Base-by-base conservation (phyloP, 2,329 filamentous ascomycete genomes). In the Volutella citrinella region DNA sequence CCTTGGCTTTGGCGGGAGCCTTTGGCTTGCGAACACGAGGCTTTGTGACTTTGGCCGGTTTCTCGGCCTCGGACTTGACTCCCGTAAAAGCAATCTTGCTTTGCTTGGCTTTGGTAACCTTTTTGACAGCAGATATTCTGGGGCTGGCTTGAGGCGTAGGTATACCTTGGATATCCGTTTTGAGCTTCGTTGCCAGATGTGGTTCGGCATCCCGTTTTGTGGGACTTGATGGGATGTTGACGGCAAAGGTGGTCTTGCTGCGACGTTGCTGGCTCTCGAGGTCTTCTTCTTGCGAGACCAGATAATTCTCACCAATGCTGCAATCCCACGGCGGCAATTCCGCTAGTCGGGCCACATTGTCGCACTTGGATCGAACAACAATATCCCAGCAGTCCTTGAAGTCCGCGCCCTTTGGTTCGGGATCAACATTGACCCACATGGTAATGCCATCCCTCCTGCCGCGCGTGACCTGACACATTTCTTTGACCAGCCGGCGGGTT, bases 311-410 rank as follows among this genome's bases (percentile, higher is more conserved):
- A 14, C 74, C 74, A 36, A 75, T 70, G 43, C 71, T 67, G 45
- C 57, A 55, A 38, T 82, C 72, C 70, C 76, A 82, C 12, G 59
- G 74, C 5, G 78, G 77, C 17, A 84, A 60, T 15, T 77, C 77
- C 12, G 81, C 84, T 23, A 88, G 69, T 30, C 74, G 74, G 14
- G 93, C 93, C 23, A 98, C 84, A 45, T 89, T 82, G 57, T 98
- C 93, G 56, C 87, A 93, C 51, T 85, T 84, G 14, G 88, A 90
- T 46, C 80, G 81, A 21, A 98, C 84, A 13, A 97, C 80, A 40
- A 96, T 66, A 61, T 98, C 93, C 84, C 90, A 98, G 54, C 87
- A 89, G 44, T 94, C 84, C 56, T 91, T 90, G 44, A 97, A 82
- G 38, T 96, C 89, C 45, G 79, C 82, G 14, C 86, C 84, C 26